Percentiles rank a stretch among this genome's conserved stretches.
phyloP scores from a whole-genome alignment of 2,329 filamentous ascomycete species.

The Botrytis porri region DNA sequence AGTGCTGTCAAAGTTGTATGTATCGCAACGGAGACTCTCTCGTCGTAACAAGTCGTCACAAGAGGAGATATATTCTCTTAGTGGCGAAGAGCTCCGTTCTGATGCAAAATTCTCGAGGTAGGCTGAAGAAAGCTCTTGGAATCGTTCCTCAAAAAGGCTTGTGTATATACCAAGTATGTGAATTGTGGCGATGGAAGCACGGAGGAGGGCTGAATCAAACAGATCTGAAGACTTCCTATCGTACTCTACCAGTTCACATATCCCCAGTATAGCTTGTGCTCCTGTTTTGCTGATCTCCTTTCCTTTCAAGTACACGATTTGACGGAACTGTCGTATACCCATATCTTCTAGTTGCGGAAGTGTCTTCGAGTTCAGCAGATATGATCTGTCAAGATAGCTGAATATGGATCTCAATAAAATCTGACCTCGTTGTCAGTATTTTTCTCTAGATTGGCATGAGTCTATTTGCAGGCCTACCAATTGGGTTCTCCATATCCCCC shows the following conservation, averaged over 20 bases:
- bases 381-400: constrained; percentile 90
- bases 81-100: constrained; percentile 55
- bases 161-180: constrained; percentile 81
- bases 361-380: constrained; percentile 71
- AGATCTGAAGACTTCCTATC: constrained; percentile 60
- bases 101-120: constrained; percentile 72
- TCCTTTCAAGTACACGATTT: constrained; percentile 44
- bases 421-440: constrained; percentile 42
- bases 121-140: constrained; percentile 63
- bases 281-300: constrained; percentile 40
- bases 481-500: constrained; percentile 76
- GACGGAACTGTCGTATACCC: constrained; percentile 72
- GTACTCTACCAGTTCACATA: constrained; percentile 71
- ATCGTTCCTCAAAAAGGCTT: constrained; percentile 72
- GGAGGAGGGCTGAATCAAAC: constrained; percentile 65
- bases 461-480: constrained; percentile 53
- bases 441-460: background rate
- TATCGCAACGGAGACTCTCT: constrained; percentile 75
- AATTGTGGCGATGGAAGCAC: constrained; percentile 75
- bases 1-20: constrained; percentile 76
- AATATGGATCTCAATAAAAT: constrained; percentile 82
- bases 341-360: constrained; percentile 75
- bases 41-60: constrained; percentile 66
- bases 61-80: constrained; percentile 73
- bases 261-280: constrained; percentile 50